Evolutionary conservation across 306 rosid genomes (phyloP), one percentile per base, ranked within the genome.

Genomic region (Lathyrus oleraceus): DNA sequence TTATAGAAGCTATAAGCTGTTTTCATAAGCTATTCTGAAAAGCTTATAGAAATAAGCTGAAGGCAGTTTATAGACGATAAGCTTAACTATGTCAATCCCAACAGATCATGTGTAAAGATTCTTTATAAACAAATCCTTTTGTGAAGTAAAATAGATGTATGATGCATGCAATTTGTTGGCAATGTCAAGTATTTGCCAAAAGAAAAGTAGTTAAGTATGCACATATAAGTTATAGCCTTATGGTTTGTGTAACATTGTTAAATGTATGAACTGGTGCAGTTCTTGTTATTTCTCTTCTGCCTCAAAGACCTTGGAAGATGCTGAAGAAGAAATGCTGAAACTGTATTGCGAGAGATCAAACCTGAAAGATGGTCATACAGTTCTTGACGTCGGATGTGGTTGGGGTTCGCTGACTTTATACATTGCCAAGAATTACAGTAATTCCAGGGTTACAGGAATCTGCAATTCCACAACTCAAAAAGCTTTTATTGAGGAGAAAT

Each of bases 361-460:
- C 59, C 61, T 90, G 21, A 83, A 76, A 84, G 88, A 94, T 71
- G 96, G 97, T 16, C 86, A 87, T 21, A 59, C 82, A n/a, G 85
- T 94, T 71, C 96, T 91, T 23, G 96, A 90, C 60, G 84, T 94
- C 21, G 97, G 99, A 42, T 88, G 99, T 17, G 99, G 99, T 39
- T 94, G 98, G 98, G 98, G 97, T 36, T 90, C 97, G 8, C 81
- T 94, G 14, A 70, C 86, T 43, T 45, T 94, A 62, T 88, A 87
- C 85, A 80, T 90, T 68, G 98, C 95, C 11, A 78, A 79, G 77
- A 88, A 87, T 30, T 90, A 87, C 65, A 69, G 70, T n/a, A 88
- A 76, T 45, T 91, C 90, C 78, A 83, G 14, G 84, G 87, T 94
- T 28, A 91, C 95, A 23, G 97, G 99, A 76, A 85, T 94, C 67